Evolutionary conservation across 768 basidiomycete genomes (phyloP).

Genomic region (Sutorius australiensis): DNA sequence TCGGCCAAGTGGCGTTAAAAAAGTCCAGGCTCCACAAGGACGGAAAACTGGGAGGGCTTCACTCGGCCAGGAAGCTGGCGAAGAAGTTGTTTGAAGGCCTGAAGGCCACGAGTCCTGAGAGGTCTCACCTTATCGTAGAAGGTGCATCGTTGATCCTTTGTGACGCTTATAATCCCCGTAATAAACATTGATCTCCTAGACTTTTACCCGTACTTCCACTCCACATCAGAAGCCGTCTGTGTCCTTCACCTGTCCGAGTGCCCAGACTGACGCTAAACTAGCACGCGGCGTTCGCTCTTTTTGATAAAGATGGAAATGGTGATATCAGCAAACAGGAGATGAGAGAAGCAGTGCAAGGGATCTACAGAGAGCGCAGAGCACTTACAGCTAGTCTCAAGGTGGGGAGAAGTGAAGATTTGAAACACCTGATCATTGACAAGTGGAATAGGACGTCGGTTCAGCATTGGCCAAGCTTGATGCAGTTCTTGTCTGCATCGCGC

Average conservation of each 20-base stretch:
- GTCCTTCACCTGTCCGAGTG: neutral
- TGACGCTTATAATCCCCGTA: neutral
- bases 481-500: conserved; percentile 57
- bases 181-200: conserved; percentile 39
- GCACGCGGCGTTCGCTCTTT: conserved; percentile 66
- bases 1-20: conserved; percentile 68
- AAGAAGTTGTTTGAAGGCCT: conserved; percentile 63
- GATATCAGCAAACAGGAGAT: conserved; percentile 76
- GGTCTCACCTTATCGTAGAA: conserved; percentile 62
- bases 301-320: conserved; percentile 82
- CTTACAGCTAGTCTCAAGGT: conserved; percentile 70
- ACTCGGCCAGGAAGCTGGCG: conserved; percentile 65
- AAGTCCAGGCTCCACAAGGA: conserved; percentile 57
- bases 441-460: conserved; percentile 60
- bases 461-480: conserved; percentile 77
- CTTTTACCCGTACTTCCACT: conserved; percentile 73
- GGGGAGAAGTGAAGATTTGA: conserved; percentile 3
- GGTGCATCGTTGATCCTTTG: conserved; percentile 37
- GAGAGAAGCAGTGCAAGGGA: conserved; percentile 77
- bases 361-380: conserved; percentile 74
- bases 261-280: conserved; percentile 24
- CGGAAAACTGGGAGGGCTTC: conserved; percentile 50
- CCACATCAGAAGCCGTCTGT: conserved; percentile 63
- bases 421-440: conserved; percentile 1
- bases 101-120: conserved; percentile 54